Percentiles rank a stretch among this genome's conserved stretches.
Conservation (phyloP, 1,284 basidiomycete genomes). For the Uromyces viciae-fabae region DNA sequence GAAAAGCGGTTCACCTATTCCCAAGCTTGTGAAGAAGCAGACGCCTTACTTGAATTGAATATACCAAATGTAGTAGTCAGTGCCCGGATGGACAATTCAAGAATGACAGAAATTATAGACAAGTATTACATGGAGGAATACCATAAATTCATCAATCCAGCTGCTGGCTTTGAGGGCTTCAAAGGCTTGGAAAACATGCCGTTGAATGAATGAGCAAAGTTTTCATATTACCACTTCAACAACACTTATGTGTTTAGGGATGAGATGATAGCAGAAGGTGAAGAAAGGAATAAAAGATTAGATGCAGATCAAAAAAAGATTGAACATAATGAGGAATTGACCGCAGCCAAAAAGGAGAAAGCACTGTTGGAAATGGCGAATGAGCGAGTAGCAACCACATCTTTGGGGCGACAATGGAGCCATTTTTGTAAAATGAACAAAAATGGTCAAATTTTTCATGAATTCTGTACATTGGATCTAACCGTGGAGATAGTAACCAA, state of each 20-base stretch:
- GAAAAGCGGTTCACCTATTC: neutral
- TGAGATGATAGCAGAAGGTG: neutral
- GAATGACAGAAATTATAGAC: conserved; percentile 19
- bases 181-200: neutral
- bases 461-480: conserved; percentile 19
- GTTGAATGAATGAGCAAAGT: neutral
- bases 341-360: neutral
- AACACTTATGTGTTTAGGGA: neutral
- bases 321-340: neutral
- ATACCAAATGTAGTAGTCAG: neutral
- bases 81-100: neutral
- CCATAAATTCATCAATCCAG: neutral
- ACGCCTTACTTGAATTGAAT: neutral
- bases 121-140: neutral
- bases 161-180: neutral
- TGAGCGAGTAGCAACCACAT: neutral
- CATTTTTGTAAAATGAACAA: neutral
- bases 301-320: neutral
- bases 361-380: neutral
- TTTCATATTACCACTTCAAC: conserved; percentile 2
- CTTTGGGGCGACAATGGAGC: neutral
- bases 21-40: neutral
- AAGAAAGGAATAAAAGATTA: neutral
- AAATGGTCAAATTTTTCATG: neutral
- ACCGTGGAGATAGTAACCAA: conserved; percentile 4